Percentiles rank a stretch among this genome's conserved stretches.
phyloP scores from a whole-genome alignment of 352 stramenopile species.

The Phytophthora sansomeana region DNA sequence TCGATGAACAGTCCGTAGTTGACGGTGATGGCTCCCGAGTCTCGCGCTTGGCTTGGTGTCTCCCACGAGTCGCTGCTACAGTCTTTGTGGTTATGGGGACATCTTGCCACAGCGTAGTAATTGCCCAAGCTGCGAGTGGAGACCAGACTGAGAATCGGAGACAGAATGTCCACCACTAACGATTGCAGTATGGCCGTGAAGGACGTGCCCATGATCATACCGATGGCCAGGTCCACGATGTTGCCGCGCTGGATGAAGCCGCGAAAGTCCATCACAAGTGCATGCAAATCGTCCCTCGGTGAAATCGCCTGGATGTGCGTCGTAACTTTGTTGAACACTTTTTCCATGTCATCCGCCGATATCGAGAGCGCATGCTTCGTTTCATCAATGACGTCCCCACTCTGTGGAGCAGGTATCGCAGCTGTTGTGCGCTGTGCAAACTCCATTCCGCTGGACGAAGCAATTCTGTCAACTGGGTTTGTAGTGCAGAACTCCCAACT shows the following conservation, averaged over 20 bases:
- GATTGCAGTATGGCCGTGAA: conserved; percentile 72
- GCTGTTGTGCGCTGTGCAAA: neutral
- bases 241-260: conserved; percentile 68
- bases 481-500: neutral
- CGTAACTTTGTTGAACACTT: conserved; percentile 12
- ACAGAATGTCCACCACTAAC: conserved; percentile 67
- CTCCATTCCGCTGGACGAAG: neutral
- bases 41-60: conserved; percentile 50
- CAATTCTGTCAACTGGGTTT: neutral
- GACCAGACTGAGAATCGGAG: conserved; percentile 69
- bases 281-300: conserved; percentile 9
- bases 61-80: conserved; percentile 57
- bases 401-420: neutral
- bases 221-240: conserved; percentile 69
- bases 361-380: conserved; percentile 8
- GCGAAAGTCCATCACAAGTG: conserved; percentile 52
- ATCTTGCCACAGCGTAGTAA: conserved; percentile 59
- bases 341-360: conserved; percentile 13
- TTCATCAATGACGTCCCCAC: neutral
- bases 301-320: conserved; percentile 10
- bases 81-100: conserved; percentile 32
- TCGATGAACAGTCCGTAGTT: conserved; percentile 70
- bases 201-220: conserved; percentile 63
- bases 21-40: conserved; percentile 56
- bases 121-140: conserved; percentile 62